Evolutionary conservation across 1,139 yeast species (phyloP), one percentile per base, ranked within the genome.

Genomic region (Yamadazyma atlantica): DNA sequence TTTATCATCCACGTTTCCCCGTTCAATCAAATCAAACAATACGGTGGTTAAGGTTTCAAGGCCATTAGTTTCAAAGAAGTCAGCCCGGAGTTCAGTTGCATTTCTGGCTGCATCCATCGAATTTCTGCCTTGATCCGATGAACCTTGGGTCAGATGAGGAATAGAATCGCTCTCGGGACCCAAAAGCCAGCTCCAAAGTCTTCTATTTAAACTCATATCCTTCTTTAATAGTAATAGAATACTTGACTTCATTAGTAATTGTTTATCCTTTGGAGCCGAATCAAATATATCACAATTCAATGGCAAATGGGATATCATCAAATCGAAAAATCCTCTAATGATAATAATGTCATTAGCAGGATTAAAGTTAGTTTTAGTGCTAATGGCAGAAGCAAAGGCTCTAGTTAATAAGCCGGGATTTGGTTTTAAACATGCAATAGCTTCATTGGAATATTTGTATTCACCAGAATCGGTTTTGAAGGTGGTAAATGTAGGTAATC

Each of bases 171-270:
- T 39, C 16, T 72, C 78, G 2, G 96, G 94, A 0, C 97, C 97
- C 32, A 90, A 62, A 8, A 92, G 64, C 94, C 96, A 90, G 47
- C 75, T 82, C 96, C 97, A 90, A 21, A 92, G 69, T 49, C 99
- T 74, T 58, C 97, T 72, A 56, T 92, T 94, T 45, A 92, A 71
- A 14, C 97, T 87, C 96, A 92, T 88, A 58, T 92, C 99, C 49
- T 82, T 82, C 32, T 83, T 78, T 36, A 89, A 65, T 1, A 94
- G 83, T 0, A 90, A 80, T 10, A 69, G 61, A 33, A 87, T 74
- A 24, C 92, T 85, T 6, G 82, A 68, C 58, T 80, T 67, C 17
- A 87, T 61, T 33, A 92, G 61, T 22, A 74, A 53, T 43, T 78
- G 73, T 39, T 76, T 72, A 48, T 87, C 96, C 4, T 67, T 63